A percentile compares a stretch with the other conserved stretches of the same genome.
Conservation (phyloP, 2,329 filamentous ascomycete genomes). For the Penicillium sp. region DNA sequence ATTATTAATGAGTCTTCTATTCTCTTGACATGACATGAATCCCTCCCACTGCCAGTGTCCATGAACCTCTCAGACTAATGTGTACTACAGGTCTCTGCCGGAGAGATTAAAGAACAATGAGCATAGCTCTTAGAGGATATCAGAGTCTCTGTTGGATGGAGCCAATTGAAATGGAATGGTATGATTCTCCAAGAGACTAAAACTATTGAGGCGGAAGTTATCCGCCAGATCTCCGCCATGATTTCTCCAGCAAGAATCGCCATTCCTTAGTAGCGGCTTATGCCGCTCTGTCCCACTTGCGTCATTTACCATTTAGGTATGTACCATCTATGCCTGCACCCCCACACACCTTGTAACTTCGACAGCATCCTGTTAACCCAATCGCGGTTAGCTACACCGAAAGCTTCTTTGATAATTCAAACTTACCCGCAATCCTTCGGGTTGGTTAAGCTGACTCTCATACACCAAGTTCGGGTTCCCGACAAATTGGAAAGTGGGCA, state of each 20-base stretch:
- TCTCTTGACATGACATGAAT: background rate
- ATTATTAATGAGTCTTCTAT: background rate
- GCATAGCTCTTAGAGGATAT: background rate
- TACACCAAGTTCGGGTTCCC: constrained; percentile 67
- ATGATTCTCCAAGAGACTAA: background rate
- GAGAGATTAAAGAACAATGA: background rate
- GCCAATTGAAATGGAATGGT: background rate
- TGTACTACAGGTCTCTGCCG: background rate
- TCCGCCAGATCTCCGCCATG: background rate
- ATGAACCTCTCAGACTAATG: background rate
- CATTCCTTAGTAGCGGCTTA: background rate
- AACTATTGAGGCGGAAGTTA: background rate
- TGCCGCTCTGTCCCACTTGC: background rate
- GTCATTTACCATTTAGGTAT: background rate
- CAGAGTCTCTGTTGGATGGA: background rate
- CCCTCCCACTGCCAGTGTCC: background rate
- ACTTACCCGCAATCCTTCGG: constrained; percentile 31
- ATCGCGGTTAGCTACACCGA: background rate
- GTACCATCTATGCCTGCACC: constrained; percentile 17
- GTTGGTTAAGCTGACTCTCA: constrained; percentile 55
- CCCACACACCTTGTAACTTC: constrained; percentile 36
- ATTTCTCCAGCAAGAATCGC: background rate
- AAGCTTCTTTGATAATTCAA: background rate
- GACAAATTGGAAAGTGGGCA: constrained; percentile 19
- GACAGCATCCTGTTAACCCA: constrained; percentile 29